phyloP scores from a whole-genome alignment of 768 basidiomycete species.

The Multifurca ochricompacta region DNA sequence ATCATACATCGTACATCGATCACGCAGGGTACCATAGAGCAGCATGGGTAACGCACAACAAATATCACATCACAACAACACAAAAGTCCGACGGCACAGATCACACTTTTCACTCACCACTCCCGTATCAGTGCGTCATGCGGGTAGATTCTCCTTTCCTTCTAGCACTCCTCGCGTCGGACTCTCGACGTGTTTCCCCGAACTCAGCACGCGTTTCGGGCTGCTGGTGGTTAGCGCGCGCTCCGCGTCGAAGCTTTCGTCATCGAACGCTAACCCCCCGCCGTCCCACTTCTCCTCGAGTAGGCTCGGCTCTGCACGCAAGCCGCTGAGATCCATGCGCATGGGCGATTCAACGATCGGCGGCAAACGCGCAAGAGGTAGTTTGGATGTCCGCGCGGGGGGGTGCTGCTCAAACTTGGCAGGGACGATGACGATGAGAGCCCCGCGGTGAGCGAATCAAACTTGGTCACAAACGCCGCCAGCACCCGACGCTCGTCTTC shows the following conservation, averaged over 20 bases:
- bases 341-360: conserved; percentile 43
- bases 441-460: conserved; percentile 61
- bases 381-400: conserved; percentile 27
- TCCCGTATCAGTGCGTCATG: conserved; percentile 2
- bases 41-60: conserved; percentile 1
- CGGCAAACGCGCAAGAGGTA: conserved; percentile 21
- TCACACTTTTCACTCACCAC: neutral
- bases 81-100: neutral
- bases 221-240: conserved; percentile 19
- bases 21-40: neutral
- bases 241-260: conserved; percentile 29
- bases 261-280: conserved; percentile 18
- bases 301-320: conserved; percentile 28
- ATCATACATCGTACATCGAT: conserved; percentile 6
- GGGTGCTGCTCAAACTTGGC: conserved; percentile 1
- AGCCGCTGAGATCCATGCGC: conserved; percentile 33
- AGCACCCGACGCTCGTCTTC: conserved; percentile 76
- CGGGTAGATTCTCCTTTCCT: conserved; percentile 43
- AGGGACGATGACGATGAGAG: conserved; percentile 4
- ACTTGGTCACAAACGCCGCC: conserved; percentile 73
- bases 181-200: conserved; percentile 30
- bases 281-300: conserved; percentile 32
- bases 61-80: neutral
- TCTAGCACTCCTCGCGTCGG: conserved; percentile 35
- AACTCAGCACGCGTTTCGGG: conserved; percentile 23